A percentile compares a stretch with the other conserved stretches of the same genome.
Evolutionary conservation across 106 monocot genomes (phyloP).

Genomic region (Narthecium ossifragum): DNA sequence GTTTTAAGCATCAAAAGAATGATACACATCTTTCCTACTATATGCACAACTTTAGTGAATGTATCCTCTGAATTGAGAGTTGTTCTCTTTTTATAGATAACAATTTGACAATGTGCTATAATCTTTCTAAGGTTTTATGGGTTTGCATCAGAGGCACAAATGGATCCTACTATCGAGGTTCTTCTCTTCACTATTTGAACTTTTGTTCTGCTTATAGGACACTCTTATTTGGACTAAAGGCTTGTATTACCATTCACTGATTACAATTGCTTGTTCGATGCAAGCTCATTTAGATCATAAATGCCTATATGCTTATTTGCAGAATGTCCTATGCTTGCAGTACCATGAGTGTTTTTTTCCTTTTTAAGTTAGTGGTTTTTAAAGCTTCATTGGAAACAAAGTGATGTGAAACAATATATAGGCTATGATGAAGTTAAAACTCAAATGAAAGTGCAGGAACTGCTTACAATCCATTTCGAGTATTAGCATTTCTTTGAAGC

Average conservation of each 20-base stretch:
- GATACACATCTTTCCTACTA: not conserved
- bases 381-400: too few species aligned
- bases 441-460: not conserved
- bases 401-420: too few species aligned
- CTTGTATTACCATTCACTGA: not conserved
- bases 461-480: not conserved
- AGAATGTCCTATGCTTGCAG: not conserved
- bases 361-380: too few species aligned
- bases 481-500: not conserved
- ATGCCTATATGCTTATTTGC: not conserved
- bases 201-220: not conserved
- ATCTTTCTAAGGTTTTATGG: slow-evolving; percentile 78
- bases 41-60: not conserved
- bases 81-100: not conserved
- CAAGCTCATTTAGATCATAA: not conserved
- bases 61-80: not conserved
- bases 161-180: slow-evolving; percentile 89
- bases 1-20: not conserved
- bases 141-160: slow-evolving; percentile 88
- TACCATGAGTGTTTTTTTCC: not conserved
- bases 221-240: not conserved
- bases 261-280: not conserved
- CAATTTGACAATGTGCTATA: too few species aligned
- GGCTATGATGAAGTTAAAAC: too few species aligned
- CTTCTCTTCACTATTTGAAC: slow-evolving; percentile 8